Evolutionary conservation across 2,329 filamentous ascomycete genomes (phyloP).

Genomic region (Colletotrichum sp.): DNA sequence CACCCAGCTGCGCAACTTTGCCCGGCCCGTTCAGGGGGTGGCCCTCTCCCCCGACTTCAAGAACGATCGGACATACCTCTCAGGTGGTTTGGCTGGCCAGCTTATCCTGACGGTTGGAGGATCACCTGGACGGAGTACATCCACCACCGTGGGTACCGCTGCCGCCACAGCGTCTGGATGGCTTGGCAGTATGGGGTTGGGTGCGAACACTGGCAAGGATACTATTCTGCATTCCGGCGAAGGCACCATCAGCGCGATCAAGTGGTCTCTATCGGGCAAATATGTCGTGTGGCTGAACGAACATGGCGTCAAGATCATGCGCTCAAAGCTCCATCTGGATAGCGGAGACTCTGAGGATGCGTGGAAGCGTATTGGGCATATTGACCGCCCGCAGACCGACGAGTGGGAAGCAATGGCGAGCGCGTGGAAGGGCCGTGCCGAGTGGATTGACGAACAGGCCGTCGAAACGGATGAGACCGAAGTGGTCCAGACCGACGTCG

Average conservation of each 20-base stretch:
- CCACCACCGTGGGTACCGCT: conserved; percentile 84
- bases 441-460: conserved; percentile 89
- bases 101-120: conserved; percentile 87
- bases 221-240: conserved; percentile 90
- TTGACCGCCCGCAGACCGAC: conserved; percentile 84
- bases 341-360: conserved; percentile 78
- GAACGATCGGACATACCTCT: conserved; percentile 86
- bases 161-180: conserved; percentile 86
- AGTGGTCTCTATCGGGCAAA: conserved; percentile 92
- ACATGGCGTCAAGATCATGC: conserved; percentile 97
- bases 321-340: conserved; percentile 83
- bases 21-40: conserved; percentile 88
- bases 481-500: conserved; percentile 35
- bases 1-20: conserved; percentile 91
- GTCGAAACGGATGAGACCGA: conserved; percentile 75
- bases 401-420: conserved; percentile 96
- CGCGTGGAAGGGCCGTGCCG: conserved; percentile 89
- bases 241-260: conserved; percentile 87
- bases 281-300: conserved; percentile 97
- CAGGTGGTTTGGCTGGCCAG: conserved; percentile 86
- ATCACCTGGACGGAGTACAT: conserved; percentile 80
- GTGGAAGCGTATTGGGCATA: conserved; percentile 94
- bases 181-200: conserved; percentile 87
- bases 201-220: conserved; percentile 80
- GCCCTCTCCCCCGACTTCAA: conserved; percentile 96